Conservation (phyloP, 208 protist species). For the Leishmania martiniquensis region DNA sequence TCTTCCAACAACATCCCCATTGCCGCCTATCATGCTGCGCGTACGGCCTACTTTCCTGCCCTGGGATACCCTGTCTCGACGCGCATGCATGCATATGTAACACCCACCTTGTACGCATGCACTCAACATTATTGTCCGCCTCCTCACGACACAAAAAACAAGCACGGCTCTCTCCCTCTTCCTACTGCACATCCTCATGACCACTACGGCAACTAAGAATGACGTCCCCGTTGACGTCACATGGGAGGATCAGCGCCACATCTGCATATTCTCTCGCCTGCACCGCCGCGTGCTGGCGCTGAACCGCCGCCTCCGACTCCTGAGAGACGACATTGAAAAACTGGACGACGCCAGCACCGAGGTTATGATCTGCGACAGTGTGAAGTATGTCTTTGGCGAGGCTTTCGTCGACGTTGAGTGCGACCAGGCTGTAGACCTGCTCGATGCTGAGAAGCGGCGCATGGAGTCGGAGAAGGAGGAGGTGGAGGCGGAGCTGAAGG, state of each 20-base stretch:
- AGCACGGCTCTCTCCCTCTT: neutral
- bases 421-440: slow-evolving; percentile 60
- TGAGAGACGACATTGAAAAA: slow-evolving; percentile 79
- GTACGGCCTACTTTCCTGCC: no score
- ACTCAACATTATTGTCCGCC: neutral
- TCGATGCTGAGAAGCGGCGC: slow-evolving; percentile 60
- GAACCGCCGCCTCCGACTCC: slow-evolving; percentile 36
- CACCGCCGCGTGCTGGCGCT: slow-evolving; percentile 74
- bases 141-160: neutral
- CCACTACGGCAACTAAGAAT: slow-evolving; percentile 35
- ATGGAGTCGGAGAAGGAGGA: slow-evolving; percentile 54
- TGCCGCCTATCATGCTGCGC: no score
- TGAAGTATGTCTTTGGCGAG: slow-evolving; percentile 92
- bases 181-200: neutral
- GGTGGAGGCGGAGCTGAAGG: slow-evolving; percentile 56
- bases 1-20: no score
- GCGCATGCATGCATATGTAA: no score
- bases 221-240: slow-evolving; percentile 79
- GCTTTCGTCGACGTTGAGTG: slow-evolving; percentile 77
- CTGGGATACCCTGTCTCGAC: no score
- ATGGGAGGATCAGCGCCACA: slow-evolving; percentile 88
- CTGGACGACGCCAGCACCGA: slow-evolving; percentile 53
- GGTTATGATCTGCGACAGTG: slow-evolving; percentile 61
- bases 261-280: slow-evolving; percentile 86
- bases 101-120: neutral